These are phyloP conservation scores for Gyromitra esculenta DNA, from an alignment of 2,329 filamentous ascomycete genomes.

Conservation along the genomic window DNA sequence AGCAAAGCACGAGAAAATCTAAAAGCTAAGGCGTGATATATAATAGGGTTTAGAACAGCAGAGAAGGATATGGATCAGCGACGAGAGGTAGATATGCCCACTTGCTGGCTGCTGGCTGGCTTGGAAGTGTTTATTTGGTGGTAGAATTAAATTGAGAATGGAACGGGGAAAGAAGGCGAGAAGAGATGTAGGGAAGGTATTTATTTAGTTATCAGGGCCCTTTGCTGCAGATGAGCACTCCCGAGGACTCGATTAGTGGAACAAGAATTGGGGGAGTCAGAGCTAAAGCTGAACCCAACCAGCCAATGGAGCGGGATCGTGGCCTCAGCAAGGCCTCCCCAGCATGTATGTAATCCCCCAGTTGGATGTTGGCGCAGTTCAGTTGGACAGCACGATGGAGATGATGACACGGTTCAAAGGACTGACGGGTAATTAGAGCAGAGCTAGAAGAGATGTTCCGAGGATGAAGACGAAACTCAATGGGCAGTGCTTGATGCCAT, in stretches of 20 bases:
- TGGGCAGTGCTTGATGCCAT: not conserved
- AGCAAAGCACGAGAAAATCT: too few species aligned
- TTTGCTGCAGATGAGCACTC: not conserved
- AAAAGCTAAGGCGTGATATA: not conserved
- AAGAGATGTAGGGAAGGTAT: conserved; percentile 12
- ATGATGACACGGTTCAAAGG: not conserved
- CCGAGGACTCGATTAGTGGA: not conserved
- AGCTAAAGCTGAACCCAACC: conserved; percentile 14
- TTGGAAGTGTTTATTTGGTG: not conserved
- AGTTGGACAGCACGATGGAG: not conserved
- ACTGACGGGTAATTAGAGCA: too few species aligned
- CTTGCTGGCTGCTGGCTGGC: conserved; percentile 3
- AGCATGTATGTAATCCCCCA: not conserved
- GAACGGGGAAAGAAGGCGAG: not conserved
- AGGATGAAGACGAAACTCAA: too few species aligned
- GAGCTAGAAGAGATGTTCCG: too few species aligned
- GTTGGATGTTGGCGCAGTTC: not conserved
- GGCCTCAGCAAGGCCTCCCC: not conserved
- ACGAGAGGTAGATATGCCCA: not conserved
- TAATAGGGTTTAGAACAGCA: not conserved
- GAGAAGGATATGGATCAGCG: conserved; percentile 21
- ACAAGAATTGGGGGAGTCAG: conserved; percentile 14
- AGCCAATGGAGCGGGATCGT: not conserved
- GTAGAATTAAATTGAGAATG: not conserved
- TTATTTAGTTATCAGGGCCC: conserved; percentile 16